phyloP scores from a whole-genome alignment of 306 rosid genomes.

The Acacia crassicarpa region DNA sequence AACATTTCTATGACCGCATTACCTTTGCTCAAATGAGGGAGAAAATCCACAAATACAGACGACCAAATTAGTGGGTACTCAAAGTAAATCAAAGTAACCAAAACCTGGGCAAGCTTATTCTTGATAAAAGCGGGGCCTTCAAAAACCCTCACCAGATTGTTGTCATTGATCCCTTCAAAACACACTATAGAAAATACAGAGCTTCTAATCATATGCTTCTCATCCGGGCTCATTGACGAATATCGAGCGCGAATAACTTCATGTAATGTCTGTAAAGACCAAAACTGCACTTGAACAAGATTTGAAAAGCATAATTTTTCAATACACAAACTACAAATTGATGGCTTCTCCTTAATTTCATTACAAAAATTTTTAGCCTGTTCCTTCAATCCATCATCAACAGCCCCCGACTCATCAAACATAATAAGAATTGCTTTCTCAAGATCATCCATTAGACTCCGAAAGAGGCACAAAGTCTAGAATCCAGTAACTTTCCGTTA shows the following conservation, averaged over 20 bases:
- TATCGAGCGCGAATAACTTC: conserved; percentile 73
- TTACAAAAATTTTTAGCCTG: conserved; percentile 69
- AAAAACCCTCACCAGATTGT: conserved; percentile 58
- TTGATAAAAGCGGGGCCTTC: conserved; percentile 79
- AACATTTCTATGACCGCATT: conserved; percentile 83
- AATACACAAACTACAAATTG: conserved; percentile 70
- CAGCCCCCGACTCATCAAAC: conserved; percentile 79
- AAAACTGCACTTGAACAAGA: conserved; percentile 83
- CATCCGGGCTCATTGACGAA: conserved; percentile 22
- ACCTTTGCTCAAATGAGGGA: conserved; percentile 77
- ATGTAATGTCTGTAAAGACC: conserved; percentile 88
- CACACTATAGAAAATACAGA: conserved; percentile 80
- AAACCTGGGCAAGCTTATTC: conserved; percentile 83
- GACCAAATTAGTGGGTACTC: conserved; percentile 88
- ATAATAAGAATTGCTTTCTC: conserved; percentile 80
- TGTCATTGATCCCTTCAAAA: conserved; percentile 57
- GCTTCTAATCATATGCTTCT: conserved; percentile 69
- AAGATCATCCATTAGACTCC: conserved; percentile 72
- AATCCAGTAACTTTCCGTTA: background rate
- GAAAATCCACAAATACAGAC: conserved; percentile 78
- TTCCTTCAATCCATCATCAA: conserved; percentile 62
- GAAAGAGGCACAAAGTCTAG: background rate
- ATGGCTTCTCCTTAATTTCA: conserved; percentile 62
- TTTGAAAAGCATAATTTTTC: conserved; percentile 70
- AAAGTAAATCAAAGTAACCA: conserved; percentile 74